Evolutionary conservation across 2,329 filamentous ascomycete species (phyloP).

Genomic region (Fusarium sp.): DNA sequence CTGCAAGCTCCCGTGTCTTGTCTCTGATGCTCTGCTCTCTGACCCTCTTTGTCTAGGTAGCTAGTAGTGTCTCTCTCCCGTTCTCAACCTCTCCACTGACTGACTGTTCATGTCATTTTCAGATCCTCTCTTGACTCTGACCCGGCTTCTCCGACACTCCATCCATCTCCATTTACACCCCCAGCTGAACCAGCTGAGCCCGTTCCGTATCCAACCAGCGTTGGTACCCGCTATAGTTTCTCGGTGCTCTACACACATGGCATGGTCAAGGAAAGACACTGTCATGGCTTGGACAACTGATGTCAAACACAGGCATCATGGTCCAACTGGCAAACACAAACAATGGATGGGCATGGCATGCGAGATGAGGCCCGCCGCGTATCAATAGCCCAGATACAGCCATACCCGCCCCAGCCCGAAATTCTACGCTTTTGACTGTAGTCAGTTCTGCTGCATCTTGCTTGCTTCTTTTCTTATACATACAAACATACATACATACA

Average conservation of each 20-base stretch:
- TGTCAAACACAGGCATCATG: constrained; percentile 28
- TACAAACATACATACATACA: constrained; percentile 38
- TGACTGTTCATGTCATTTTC: background rate
- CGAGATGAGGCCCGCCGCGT: constrained; percentile 40
- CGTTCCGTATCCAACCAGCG: constrained; percentile 26
- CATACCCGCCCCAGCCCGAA: constrained; percentile 38
- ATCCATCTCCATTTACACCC: background rate
- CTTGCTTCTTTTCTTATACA: constrained; percentile 35
- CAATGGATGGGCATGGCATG: constrained; percentile 26
- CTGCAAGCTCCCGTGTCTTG: constrained; percentile 37
- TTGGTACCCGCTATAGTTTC: constrained; percentile 19
- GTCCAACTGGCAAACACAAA: constrained; percentile 12
- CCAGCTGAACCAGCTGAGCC: constrained; percentile 28
- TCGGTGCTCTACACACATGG: background rate
- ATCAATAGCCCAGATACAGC: constrained; percentile 34
- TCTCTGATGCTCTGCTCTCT: constrained; percentile 18
- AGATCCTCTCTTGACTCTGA: background rate
- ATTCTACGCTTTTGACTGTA: constrained; percentile 28
- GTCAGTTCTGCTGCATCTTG: constrained; percentile 32
- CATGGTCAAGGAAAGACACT: constrained; percentile 19
- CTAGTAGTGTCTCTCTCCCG: constrained; percentile 10
- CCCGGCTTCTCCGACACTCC: constrained; percentile 17
- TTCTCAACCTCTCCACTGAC: constrained; percentile 21
- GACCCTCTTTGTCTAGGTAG: constrained; percentile 3
- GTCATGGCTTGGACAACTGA: constrained; percentile 20